These are phyloP conservation scores for Astrothelium subdiscretum DNA, from an alignment of 495 filamentous ascomycete species.

Conservation along the genomic window DNA sequence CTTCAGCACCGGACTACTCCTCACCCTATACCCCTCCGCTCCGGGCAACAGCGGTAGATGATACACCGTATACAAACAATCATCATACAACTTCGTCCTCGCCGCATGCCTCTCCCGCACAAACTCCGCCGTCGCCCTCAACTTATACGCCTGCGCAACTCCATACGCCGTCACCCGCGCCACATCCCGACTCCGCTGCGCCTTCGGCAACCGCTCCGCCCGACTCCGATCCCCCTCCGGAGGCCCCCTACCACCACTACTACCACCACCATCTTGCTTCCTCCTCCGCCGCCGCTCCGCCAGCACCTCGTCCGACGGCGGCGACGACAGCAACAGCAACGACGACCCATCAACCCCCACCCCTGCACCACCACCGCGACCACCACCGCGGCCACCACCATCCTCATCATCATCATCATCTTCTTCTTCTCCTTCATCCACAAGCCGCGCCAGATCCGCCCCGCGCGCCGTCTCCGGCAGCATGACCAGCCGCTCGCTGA, in stretches of 20 bases:
- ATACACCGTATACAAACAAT: constrained; percentile 93
- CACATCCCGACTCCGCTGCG: constrained; percentile 55
- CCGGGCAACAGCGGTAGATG: constrained; percentile 82
- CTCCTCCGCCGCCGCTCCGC: constrained; percentile 52
- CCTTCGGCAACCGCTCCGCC: constrained; percentile 87
- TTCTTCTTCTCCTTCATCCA: constrained; percentile 38
- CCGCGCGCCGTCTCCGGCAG: constrained; percentile 62
- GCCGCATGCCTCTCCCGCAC: constrained; percentile 82
- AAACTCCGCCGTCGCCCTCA: constrained; percentile 76
- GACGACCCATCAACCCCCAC: constrained; percentile 30
- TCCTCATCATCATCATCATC: constrained; percentile 42
- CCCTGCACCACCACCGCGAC: not conserved
- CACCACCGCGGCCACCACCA: constrained; percentile 47
- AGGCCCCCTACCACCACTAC: constrained; percentile 35
- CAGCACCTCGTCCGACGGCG: constrained; percentile 65
- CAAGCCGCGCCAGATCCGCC: constrained; percentile 15
- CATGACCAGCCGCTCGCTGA: constrained; percentile 92
- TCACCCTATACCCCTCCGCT: constrained; percentile 68
- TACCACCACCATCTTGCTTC: not conserved
- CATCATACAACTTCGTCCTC: constrained; percentile 95
- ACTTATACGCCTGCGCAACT: constrained; percentile 85
- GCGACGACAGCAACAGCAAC: no score
- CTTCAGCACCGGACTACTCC: constrained; percentile 83
- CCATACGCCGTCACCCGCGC: constrained; percentile 91
- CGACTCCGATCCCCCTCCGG: constrained; percentile 74